Conservation (phyloP, 257 asterid genomes). For the Fraxinus quadrangulata region DNA sequence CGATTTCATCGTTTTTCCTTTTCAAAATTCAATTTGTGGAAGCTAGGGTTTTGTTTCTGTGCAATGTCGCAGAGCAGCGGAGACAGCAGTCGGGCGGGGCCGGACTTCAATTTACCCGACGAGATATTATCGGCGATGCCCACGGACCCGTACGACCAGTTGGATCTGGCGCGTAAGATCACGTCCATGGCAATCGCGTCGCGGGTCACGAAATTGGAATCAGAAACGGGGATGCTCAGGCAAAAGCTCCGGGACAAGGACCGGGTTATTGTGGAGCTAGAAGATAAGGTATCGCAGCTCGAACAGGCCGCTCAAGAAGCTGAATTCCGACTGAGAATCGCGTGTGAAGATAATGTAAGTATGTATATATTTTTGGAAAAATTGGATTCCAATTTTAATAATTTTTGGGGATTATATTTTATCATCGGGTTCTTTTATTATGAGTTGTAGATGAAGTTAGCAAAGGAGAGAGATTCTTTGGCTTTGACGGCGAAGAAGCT, state of each 20-base stretch:
- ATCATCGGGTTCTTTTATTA: not conserved
- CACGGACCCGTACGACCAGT: constrained; percentile 92
- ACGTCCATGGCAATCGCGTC: constrained; percentile 98
- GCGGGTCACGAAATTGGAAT: constrained; percentile 80
- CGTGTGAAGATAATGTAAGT: constrained; percentile 81
- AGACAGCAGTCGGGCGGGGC: constrained; percentile 35
- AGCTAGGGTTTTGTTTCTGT: constrained; percentile 7
- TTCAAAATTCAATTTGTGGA: not conserved
- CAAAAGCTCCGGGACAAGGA: constrained; percentile 71
- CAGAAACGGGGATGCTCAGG: constrained; percentile 61
- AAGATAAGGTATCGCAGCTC: constrained; percentile 67
- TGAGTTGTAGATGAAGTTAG: constrained; percentile 63
- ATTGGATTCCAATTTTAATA: not conserved
- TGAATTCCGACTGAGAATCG: constrained; percentile 64
- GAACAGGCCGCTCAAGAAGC: constrained; percentile 63
- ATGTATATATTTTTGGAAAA: not conserved
- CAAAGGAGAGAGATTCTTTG: constrained; percentile 78
- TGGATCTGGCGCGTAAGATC: constrained; percentile 98
- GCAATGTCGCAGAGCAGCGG: constrained; percentile 58
- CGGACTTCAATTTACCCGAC: constrained; percentile 76
- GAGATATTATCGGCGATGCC: constrained; percentile 81
- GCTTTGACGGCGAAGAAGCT: constrained; percentile 72
- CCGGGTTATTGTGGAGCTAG: constrained; percentile 56
- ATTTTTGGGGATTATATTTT: not conserved
- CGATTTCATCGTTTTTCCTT: not conserved